phyloP scores from a whole-genome alignment of 2,329 filamentous ascomycete genomes.

The Rutstroemia sp. region DNA sequence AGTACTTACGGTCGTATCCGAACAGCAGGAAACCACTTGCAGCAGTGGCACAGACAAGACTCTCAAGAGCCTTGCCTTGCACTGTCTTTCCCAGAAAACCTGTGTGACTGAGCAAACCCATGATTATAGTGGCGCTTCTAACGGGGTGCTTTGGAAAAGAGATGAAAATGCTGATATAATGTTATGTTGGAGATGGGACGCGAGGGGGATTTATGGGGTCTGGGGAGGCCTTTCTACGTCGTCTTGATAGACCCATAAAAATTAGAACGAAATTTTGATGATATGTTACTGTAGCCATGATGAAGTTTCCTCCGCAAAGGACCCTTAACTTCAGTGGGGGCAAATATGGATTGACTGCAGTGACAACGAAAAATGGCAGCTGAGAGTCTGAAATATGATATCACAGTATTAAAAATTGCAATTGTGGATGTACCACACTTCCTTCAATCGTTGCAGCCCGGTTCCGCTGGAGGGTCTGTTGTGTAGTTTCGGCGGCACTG shows the following conservation, averaged over 20 bases:
- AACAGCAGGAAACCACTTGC: constrained; percentile 10
- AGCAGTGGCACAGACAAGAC: constrained; percentile 8
- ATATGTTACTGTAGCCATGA: constrained; percentile 1
- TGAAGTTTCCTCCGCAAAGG: background rate
- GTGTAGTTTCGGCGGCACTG: constrained; percentile 5
- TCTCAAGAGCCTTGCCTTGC: constrained; percentile 7
- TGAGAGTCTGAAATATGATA: constrained; percentile 2
- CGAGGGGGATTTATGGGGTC: constrained; percentile 4
- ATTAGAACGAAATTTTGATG: background rate
- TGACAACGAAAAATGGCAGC: background rate
- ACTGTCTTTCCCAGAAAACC: constrained; percentile 5
- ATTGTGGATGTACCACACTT: constrained; percentile 2
- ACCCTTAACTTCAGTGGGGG: background rate
- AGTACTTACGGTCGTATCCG: constrained; percentile 10
- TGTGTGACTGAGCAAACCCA: constrained; percentile 9
- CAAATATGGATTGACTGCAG: background rate
- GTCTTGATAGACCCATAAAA: constrained; percentile 2
- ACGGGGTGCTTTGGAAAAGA: background rate
- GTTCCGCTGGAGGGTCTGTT: background rate
- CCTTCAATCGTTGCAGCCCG: background rate
- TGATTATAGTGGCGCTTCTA: background rate
- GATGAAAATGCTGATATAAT: background rate
- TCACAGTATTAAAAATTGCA: background rate
- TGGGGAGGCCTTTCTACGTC: background rate
- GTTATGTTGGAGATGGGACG: constrained; percentile 1